Conservation (phyloP, 2,329 filamentous ascomycete genomes). For the Sarocladium strictum region DNA sequence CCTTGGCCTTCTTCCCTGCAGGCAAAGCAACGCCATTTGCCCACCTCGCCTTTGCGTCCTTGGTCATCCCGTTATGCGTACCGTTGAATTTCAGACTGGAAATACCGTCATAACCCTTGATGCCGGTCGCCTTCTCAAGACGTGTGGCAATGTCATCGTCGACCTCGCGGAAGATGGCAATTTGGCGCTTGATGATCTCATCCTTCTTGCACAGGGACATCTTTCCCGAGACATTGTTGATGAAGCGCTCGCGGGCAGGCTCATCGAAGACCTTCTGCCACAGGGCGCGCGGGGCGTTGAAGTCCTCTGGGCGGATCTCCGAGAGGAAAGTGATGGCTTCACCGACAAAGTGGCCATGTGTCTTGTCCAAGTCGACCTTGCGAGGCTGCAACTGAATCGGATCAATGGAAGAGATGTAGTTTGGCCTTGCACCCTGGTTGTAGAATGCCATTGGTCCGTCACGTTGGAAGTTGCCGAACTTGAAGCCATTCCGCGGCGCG, state of each 20-base stretch:
- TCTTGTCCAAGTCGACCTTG: slow-evolving; percentile 29
- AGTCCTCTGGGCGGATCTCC: slow-evolving; percentile 31
- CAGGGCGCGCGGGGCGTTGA: slow-evolving; percentile 45
- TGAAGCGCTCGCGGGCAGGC: slow-evolving; percentile 49
- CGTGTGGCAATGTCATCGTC: slow-evolving; percentile 50
- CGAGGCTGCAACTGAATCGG: slow-evolving; percentile 28
- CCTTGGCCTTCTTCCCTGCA: background rate
- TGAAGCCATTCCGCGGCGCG: slow-evolving; percentile 45
- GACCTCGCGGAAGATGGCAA: slow-evolving; percentile 59
- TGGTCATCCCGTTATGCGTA: slow-evolving; percentile 54
- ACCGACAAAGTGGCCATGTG: slow-evolving; percentile 31
- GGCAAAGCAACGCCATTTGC: slow-evolving; percentile 42
- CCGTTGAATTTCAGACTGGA: slow-evolving; percentile 51
- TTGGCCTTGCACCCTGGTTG: slow-evolving; percentile 13
- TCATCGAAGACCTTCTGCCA: slow-evolving; percentile 60
- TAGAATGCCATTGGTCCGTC: slow-evolving; percentile 57
- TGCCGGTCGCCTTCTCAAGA: slow-evolving; percentile 56
- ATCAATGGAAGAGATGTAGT: slow-evolving; percentile 19
- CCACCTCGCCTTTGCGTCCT: slow-evolving; percentile 34
- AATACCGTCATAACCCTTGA: slow-evolving; percentile 55
- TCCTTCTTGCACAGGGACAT: slow-evolving; percentile 52
- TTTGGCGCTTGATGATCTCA: slow-evolving; percentile 58
- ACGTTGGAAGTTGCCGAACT: slow-evolving; percentile 49
- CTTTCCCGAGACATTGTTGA: slow-evolving; percentile 55
- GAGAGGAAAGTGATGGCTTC: slow-evolving; percentile 31